Evolutionary conservation across 2,329 filamentous ascomycete species (phyloP).

Genomic region (Trichoderma hamatum): DNA sequence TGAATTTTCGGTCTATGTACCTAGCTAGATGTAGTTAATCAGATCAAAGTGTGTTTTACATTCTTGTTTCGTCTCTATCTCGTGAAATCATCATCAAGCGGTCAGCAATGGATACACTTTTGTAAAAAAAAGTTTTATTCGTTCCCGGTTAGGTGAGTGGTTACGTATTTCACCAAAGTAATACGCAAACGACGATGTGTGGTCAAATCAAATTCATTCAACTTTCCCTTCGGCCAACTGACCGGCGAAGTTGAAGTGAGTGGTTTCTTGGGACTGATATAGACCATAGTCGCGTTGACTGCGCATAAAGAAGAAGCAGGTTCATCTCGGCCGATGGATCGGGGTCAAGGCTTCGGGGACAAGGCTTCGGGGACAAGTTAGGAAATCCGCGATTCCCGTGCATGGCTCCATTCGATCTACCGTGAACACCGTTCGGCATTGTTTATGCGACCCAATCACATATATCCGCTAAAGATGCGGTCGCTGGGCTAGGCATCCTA

Average conservation of each 20-base stretch:
- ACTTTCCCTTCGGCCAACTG: too few species aligned
- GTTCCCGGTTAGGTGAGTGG: not conserved
- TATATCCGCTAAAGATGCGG: not conserved
- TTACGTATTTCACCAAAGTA: too few species aligned
- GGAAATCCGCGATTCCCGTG: not conserved
- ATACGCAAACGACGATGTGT: too few species aligned
- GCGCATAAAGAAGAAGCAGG: not conserved
- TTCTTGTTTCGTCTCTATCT: not conserved
- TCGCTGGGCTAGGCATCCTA: not conserved
- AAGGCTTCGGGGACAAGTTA: not conserved
- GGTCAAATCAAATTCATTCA: too few species aligned
- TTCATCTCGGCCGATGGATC: not conserved
- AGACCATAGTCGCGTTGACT: not conserved
- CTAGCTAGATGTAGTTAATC: not conserved
- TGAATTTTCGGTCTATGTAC: not conserved
- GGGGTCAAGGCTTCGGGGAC: not conserved
- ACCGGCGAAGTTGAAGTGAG: too few species aligned
- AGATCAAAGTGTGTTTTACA: not conserved
- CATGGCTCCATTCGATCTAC: not conserved
- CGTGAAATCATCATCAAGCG: not conserved
- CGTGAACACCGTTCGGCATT: not conserved
- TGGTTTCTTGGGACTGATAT: too few species aligned
- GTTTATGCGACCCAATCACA: slow-evolving; percentile 12
- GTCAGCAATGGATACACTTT: not conserved
- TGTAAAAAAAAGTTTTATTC: not conserved